A percentile compares a stretch with the other conserved stretches of the same genome.
phyloP scores from a whole-genome alignment of 2,329 filamentous ascomycete species.

The Kalmusia sp. region DNA sequence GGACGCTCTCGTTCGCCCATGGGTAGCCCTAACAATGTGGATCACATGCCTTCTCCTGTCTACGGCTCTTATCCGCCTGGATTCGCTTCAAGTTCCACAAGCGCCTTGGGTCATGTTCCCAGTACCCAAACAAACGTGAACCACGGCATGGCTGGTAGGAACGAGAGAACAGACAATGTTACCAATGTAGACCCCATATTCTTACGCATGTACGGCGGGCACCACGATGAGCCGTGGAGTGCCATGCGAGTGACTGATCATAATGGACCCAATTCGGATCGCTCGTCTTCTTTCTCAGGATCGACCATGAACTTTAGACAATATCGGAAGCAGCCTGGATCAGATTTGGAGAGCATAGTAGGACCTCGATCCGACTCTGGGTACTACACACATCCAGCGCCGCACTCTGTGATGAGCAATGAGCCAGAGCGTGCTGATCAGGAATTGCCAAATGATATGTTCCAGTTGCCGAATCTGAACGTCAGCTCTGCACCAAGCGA shows the following conservation, averaged over 20 bases:
- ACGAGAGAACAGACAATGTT: not conserved
- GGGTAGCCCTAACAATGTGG: constrained; percentile 8
- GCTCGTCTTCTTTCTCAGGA: constrained; percentile 12
- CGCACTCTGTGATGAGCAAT: constrained; percentile 40
- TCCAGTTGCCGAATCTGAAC: constrained; percentile 23
- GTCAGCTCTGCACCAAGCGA: constrained; percentile 24
- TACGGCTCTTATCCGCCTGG: not conserved
- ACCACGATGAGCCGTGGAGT: constrained; percentile 37
- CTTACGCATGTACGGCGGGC: constrained; percentile 3
- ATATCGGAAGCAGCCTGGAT: constrained; percentile 25
- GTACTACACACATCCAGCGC: constrained; percentile 36
- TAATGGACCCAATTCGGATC: constrained; percentile 4
- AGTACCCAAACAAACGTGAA: not conserved
- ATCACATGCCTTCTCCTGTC: not conserved
- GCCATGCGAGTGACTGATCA: constrained; percentile 24
- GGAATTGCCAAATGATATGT: constrained; percentile 24
- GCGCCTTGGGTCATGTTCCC: not conserved
- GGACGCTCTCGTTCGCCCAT: constrained; percentile 14
- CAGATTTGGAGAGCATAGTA: constrained; percentile 29
- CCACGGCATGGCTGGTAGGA: not conserved
- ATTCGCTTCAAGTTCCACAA: not conserved
- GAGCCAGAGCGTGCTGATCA: constrained; percentile 30
- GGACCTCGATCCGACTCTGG: constrained; percentile 39
- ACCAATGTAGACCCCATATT: constrained; percentile 1
- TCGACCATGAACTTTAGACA: constrained; percentile 21